Evolutionary conservation across 257 asterid species (phyloP), one percentile per base, ranked within the genome.

Genomic region (Anisodus acutangulus): DNA sequence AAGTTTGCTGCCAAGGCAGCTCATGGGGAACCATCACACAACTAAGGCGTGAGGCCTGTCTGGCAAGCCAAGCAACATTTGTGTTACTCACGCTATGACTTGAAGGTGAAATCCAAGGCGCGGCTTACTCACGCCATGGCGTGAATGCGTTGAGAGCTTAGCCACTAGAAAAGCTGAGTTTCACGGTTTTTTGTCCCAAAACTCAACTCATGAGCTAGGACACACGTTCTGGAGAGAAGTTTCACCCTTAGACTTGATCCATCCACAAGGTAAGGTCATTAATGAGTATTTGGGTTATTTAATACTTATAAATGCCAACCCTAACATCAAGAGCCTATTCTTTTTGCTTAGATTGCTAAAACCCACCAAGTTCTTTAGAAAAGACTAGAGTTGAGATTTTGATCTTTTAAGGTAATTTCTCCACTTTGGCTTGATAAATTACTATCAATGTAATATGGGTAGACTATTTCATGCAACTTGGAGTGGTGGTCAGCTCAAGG

Each of bases 1-100:
- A 70, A 41, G 55, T 43, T 70, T 41, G 79, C 15, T 70, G 79
- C 55, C 79, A 70, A 41, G 35, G 58, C 15, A 71, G 79, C 58
- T 43, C 10, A 16, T 45, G 57, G 16, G 70, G 7, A 35, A 45
- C 16, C 37, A 45, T 71, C 58, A 11, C 19, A 71, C 9, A 43
- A 17, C 58, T 45, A 71, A n/a, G 58, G 79, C n/a, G 6, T 11
- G n/a, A 71, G 47, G 54, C 57, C 9, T 70, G 79, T 70, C 79
- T 43, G 37, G 79, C 58, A 71, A 22, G 58, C 4, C 15, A 45
- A 71, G 79, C 9, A 22, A 67, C 49, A 5, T 0, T 39, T 17
- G 0, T 9, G 22, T 45, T 71, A n/a, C 39, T 31, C 16, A 71
- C 16, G 17, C n/a, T 5, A 13, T 47, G 5, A 7, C 59, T 15